Conservation (phyloP, 371 early-diverging fungal species). For the Rhizopus arrhizus region DNA sequence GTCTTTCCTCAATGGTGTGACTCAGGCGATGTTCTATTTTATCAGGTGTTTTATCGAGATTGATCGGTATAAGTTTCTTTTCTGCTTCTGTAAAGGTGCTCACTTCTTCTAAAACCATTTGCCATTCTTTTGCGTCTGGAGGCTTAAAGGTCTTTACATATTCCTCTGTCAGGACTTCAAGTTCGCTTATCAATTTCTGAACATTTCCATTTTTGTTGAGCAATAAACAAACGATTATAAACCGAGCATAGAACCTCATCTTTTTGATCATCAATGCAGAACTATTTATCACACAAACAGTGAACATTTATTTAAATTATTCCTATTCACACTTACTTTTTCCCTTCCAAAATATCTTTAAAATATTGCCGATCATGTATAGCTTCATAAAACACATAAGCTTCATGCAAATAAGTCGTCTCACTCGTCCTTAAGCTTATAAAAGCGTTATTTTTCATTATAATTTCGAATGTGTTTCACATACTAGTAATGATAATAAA, state of each 20-base stretch:
- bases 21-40: slow-evolving; percentile 67
- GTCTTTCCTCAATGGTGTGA: slow-evolving; percentile 56
- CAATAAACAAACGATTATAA: slow-evolving; percentile 92
- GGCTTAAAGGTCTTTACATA: slow-evolving; percentile 86
- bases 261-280: slow-evolving; percentile 93
- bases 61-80: slow-evolving; percentile 78
- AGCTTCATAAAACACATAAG: slow-evolving; percentile 94
- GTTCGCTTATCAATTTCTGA: slow-evolving; percentile 77
- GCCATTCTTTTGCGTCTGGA: slow-evolving; percentile 91
- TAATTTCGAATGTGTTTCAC: slow-evolving; percentile 15
- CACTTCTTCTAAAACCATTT: slow-evolving; percentile 88
- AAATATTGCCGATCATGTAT: slow-evolving; percentile 94
- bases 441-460: background rate
- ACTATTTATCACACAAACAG: slow-evolving; percentile 40
- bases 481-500: slow-evolving; percentile 87
- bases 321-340: slow-evolving; percentile 58
- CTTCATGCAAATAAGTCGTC: slow-evolving; percentile 91
- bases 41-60: slow-evolving; percentile 60
- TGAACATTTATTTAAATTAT: background rate
- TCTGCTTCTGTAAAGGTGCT: slow-evolving; percentile 89
- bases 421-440: slow-evolving; percentile 88
- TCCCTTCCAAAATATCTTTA: slow-evolving; percentile 86
- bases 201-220: slow-evolving; percentile 82
- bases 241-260: slow-evolving; percentile 94
- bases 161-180: slow-evolving; percentile 82